A percentile compares a stretch with the other conserved stretches of the same genome.
Conservation (phyloP, 2,329 filamentous ascomycete species). For the Lasiodiplodia sp. region DNA sequence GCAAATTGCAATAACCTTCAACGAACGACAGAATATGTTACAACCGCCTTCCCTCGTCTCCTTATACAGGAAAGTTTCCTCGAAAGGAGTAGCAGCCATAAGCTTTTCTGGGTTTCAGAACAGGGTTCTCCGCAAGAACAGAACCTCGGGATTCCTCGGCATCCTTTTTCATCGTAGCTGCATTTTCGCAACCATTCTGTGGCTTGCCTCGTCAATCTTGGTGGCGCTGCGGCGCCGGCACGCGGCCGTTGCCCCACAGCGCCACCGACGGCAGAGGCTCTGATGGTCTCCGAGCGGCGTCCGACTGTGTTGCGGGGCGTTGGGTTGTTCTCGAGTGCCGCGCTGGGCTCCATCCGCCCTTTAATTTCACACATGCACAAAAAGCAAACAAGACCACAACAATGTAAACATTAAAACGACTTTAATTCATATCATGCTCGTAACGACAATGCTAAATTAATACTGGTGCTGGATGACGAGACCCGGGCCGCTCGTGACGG, state of each 20-base stretch:
- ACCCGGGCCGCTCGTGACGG: constrained; percentile 4
- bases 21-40: too few relatives aligned
- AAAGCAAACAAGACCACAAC: not conserved
- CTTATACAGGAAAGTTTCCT: too few relatives aligned
- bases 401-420: not conserved
- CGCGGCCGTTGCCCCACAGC: not conserved
- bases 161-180: too few relatives aligned
- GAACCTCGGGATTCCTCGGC: too few relatives aligned
- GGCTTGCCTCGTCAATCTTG: not conserved
- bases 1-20: not conserved
- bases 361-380: too few relatives aligned
- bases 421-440: not conserved
- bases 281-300: too few relatives aligned
- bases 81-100: not conserved
- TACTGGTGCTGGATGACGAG: constrained; percentile 11
- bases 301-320: not conserved
- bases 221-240: not conserved
- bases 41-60: too few relatives aligned
- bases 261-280: not conserved
- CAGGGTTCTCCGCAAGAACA: too few relatives aligned
- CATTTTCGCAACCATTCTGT: not conserved
- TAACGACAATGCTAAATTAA: not conserved
- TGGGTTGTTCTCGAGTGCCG: not conserved
- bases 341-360: too few relatives aligned
- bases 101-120: too few relatives aligned